A percentile compares a stretch with the other conserved stretches of the same genome.
Conservation (phyloP, 306 rosid species). For the Vigna radiata region DNA sequence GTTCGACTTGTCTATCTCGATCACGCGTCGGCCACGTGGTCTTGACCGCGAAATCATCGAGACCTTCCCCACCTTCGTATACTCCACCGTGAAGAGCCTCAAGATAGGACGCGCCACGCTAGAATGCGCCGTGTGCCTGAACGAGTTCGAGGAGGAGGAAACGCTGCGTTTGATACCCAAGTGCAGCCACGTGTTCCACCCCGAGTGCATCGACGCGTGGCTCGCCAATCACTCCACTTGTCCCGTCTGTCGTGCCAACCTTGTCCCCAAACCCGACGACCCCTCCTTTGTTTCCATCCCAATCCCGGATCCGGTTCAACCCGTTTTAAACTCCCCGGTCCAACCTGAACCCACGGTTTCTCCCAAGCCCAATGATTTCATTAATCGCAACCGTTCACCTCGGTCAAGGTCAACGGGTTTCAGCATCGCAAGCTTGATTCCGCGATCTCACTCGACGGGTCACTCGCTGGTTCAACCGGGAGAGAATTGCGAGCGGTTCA, state of each 20-base stretch:
- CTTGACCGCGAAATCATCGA: constrained; percentile 62
- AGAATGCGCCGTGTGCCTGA: constrained; percentile 94
- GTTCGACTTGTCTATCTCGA: constrained; percentile 33
- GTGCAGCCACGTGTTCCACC: constrained; percentile 90
- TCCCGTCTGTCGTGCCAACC: constrained; percentile 85
- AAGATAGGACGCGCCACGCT: constrained; percentile 69
- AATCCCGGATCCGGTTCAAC: constrained; percentile 23
- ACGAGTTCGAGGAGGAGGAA: constrained; percentile 77
- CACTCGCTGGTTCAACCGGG: constrained; percentile 58
- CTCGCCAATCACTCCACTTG: constrained; percentile 75
- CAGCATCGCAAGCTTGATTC: constrained; percentile 46
- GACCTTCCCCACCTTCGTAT: constrained; percentile 77
- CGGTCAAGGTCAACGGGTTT: constrained; percentile 61
- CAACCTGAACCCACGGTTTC: not conserved
- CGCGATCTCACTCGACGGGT: constrained; percentile 72
- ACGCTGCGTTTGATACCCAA: constrained; percentile 89
- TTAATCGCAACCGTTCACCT: constrained; percentile 45
- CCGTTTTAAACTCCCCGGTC: not conserved
- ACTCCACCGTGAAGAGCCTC: constrained; percentile 74
- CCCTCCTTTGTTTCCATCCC: not conserved
- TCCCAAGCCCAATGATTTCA: constrained; percentile 26
- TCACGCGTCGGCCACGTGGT: constrained; percentile 57
- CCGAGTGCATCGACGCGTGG: constrained; percentile 83
- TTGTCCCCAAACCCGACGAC: constrained; percentile 62
- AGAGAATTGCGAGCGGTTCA: constrained; percentile 65